Base-by-base conservation (phyloP, 345 rosid species). In the Toxicodendron radicans region DNA sequence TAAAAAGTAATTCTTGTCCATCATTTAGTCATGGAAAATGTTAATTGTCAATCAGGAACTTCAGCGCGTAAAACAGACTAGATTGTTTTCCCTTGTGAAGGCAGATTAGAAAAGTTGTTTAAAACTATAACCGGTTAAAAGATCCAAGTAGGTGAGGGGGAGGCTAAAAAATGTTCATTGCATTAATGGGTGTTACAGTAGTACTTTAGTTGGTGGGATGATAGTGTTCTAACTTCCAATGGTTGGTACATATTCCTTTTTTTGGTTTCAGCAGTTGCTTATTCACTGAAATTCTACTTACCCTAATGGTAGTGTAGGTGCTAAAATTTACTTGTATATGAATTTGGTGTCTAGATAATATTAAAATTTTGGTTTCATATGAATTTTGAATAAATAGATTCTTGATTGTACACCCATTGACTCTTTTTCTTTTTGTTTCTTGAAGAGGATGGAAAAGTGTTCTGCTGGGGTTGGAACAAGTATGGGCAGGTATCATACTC, bases 391-490 rank as follows among this genome's bases (percentile, higher is more conserved):
- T 18, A 72, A 46, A 30, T 48, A 24, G 41, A 30, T 45, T 65
- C 53, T 63, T 57, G 20, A 38, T 20, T 7, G 17, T 41, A 4
- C n/a, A 35, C 18, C 49, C 52, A 2, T 17, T 35, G 56, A 49
- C 65, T 48, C 58, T 3, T 69, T 70, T 53, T 76, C 58, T 71
- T 81, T 73, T 23, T 75, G 52, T 78, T 70, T 77, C 75, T 76
- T 80, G 86, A 71, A 96, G 99, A 77, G 73, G 97, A 92, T 67
- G 85, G 87, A 33, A 84, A 82, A 76, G 88, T 89, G 33, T 90
- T 89, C 75, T 89, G 97, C 87, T 96, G 99, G 99, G 99, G 99
- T 53, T 96, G 99, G 99, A 96, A 93, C 91, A 96, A 96, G 80
- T 96, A 96, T 63, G 99, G 97, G 14, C 99, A 95, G 99, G 99